Evolutionary conservation across 768 basidiomycete species (phyloP), one percentile per base, ranked within the genome.

Genomic region (Nidularia sp.): DNA sequence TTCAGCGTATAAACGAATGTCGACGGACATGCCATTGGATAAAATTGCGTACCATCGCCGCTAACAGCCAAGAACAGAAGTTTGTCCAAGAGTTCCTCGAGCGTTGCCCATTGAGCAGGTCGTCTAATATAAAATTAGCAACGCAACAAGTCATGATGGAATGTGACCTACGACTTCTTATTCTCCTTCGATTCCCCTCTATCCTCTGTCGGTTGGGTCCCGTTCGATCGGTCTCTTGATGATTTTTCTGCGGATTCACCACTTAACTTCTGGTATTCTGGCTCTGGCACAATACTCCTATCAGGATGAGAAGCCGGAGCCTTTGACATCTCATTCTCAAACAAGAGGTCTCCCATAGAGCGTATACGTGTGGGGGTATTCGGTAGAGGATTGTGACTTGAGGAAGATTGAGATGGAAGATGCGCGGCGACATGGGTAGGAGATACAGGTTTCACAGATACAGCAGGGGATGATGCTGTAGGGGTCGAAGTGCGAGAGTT

Each of bases 1-100:
- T 33, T 41, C 4, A 43, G 54, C 58, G 46, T 56, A 45, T 50
- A 6, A 48, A 33, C 2, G n/a, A 29, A 46, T 35, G 52, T 48
- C 22, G 15, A 34, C 35, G 39, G 13, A 49, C 35, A 47, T 2
- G 48, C 48, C 42, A 42, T 49, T 32, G 44, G 18, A 25, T 36
- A 9, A 18, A n/a, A 13, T 31, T 25, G 57, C 66, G 39, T 57
- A 92, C 90, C 90, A 64, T 93, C 91, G 48, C 88, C 89, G 59
- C 88, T 91, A 49, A 93, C 85, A 44, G 87, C 80, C 63, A 93
- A 70, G 63, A 93, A 93, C 7, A 93, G 68, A 1, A 93, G 74
- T 62, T 90, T 92, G 63, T 93, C 88, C 39, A 93, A 70, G 39
- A 93, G 71, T 57, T 91, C 88, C 3, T 92, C 89, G 49, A 92